Evolutionary conservation across 192 early-diverging fungal genomes (phyloP), one percentile per base, ranked within the genome.

Genomic region (Linnemannia hyalina): DNA sequence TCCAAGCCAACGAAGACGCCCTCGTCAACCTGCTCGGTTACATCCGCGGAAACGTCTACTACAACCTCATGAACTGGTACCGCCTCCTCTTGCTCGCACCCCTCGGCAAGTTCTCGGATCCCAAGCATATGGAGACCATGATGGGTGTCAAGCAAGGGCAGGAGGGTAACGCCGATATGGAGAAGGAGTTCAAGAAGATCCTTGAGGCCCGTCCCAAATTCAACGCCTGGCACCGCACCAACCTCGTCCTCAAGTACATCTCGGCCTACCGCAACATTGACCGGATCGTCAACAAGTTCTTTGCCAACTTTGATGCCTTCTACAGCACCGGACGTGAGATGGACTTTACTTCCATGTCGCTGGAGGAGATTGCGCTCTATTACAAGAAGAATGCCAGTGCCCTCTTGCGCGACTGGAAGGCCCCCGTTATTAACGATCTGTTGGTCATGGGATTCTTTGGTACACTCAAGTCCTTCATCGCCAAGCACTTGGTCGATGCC

Each of bases 51-150:
- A 85, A 85, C 63, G 83, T 85, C 18, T 85, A 85, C 75, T 85
- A 85, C 83, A 85, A 85, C 73, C 75, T 85, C 5, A 85, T 85
- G 83, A 85, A 85, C 78, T 85, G 83, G 83, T 85, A 85, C 75
- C 74, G 83, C 5, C 78, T 85, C 46, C 52, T 85, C 60, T 63
- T 85, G 8, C 75, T 85, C 4, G 83, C 75, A 9, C 83, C 83
- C 4, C 78, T 85, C 26, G 83, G 83, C 7, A 85, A 85, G 74
- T 85, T 85, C 74, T 85, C 83, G 55, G 83, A 85, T 15, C 83
- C 83, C 20, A 85, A 85, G 70, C 83, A 85, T 32, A 85, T 85
- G 83, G 83, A 85, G 68, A 85, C 83, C 26, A 85, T 85, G 83
- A 85, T 85, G 83, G 83, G 83, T 68, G 83, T 85, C n/a, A 85